These are phyloP conservation scores for Colletotrichum phormii DNA, from an alignment of 2,329 filamentous ascomycete genomes.

Conservation along the genomic window DNA sequence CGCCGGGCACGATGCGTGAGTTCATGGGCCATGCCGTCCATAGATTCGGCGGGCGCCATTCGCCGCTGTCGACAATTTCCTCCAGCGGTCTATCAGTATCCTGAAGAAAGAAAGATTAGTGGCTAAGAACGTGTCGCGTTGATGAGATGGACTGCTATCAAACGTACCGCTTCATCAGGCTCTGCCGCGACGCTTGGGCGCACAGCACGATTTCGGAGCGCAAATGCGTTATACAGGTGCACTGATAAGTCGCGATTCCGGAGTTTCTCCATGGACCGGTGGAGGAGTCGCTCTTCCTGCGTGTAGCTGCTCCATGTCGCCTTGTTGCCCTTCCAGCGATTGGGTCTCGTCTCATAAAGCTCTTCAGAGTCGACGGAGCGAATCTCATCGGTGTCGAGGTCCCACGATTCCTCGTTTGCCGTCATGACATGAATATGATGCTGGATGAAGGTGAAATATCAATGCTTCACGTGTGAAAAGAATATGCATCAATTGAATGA, in stretches of 20 bases:
- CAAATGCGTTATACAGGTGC: constrained; percentile 84
- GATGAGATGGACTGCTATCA: neutral
- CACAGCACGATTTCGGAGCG: constrained; percentile 66
- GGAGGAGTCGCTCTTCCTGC: constrained; percentile 70
- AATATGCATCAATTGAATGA: neutral
- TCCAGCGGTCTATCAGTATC: constrained; percentile 16
- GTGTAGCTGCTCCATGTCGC: constrained; percentile 76
- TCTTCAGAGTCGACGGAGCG: constrained; percentile 60
- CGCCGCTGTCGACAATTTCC: constrained; percentile 42
- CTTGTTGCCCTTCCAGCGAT: constrained; percentile 76
- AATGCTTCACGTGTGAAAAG: neutral
- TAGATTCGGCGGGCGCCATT: constrained; percentile 64
- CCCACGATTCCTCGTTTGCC: constrained; percentile 45
- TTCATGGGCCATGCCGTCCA: constrained; percentile 92
- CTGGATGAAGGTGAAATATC: too few relatives aligned
- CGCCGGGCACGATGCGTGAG: constrained; percentile 69
- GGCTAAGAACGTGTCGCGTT: neutral
- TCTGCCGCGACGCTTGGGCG: constrained; percentile 1
- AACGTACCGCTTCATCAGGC: neutral
- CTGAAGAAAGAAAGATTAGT: constrained; percentile 8
- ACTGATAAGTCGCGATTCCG: constrained; percentile 75
- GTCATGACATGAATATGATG: constrained; percentile 22
- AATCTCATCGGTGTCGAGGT: constrained; percentile 58
- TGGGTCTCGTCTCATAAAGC: constrained; percentile 67
- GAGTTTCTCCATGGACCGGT: constrained; percentile 71